Evolutionary conservation across 176 grass and related monocot genomes (phyloP).

Genomic region (Oryza nivara): DNA sequence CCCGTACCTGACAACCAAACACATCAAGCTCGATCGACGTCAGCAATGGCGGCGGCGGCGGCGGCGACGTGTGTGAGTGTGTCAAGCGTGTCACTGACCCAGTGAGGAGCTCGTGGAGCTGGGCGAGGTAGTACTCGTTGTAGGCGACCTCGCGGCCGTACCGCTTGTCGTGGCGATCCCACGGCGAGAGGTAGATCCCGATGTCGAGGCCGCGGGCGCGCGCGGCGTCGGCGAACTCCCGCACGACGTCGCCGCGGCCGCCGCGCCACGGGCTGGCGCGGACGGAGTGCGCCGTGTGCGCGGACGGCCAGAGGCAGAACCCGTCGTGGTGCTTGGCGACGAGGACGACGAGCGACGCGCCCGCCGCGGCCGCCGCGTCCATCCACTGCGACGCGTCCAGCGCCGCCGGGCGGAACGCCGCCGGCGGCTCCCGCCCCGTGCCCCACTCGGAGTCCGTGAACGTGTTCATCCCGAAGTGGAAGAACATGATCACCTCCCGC

Average conservation of each 20-base stretch:
- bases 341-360: constrained; percentile 74
- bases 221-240: constrained; percentile 60
- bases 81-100: constrained; percentile 44
- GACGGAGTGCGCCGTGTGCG: constrained; percentile 78
- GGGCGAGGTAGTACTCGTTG: constrained; percentile 89
- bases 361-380: constrained; percentile 58
- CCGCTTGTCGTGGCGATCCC: constrained; percentile 81
- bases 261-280: constrained; percentile 61
- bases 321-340: constrained; percentile 98
- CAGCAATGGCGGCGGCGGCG: neutral
- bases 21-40: neutral
- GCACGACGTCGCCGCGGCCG: constrained; percentile 69
- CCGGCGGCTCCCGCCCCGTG: constrained; percentile 60
- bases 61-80: no score
- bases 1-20: constrained; percentile 54
- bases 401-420: constrained; percentile 49
- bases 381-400: constrained; percentile 82
- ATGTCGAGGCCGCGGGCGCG: constrained; percentile 46
- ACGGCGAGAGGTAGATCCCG: constrained; percentile 87
- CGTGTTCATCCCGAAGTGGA: constrained; percentile 99
- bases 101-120: constrained; percentile 87
- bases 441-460: constrained; percentile 91
- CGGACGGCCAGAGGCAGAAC: constrained; percentile 93
- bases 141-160: constrained; percentile 75
- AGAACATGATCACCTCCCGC: constrained; percentile 95